Evolutionary conservation across 1,139 yeast genomes (phyloP).

Genomic region (Kodamaea alishanica): DNA sequence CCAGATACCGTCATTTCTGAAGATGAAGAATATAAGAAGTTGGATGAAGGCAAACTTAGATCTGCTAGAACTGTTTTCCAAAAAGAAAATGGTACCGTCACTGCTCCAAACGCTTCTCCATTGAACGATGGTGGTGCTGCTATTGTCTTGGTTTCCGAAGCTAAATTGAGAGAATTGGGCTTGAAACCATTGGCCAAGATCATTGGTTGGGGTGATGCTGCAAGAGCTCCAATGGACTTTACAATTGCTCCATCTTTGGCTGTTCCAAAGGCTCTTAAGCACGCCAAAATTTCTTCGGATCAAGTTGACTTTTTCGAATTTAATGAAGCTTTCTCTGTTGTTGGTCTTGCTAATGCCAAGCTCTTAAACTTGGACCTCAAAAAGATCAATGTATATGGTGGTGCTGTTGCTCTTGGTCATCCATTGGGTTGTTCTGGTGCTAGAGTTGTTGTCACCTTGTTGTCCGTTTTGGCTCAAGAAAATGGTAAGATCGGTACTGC

Average conservation of each 20-base stretch:
- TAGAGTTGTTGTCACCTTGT: conserved; percentile 81
- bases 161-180: conserved; percentile 76
- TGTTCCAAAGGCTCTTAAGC: conserved; percentile 91
- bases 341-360: conserved; percentile 86
- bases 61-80: conserved; percentile 91
- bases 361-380: conserved; percentile 59
- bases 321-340: conserved; percentile 96
- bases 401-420: conserved; percentile 97
- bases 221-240: conserved; percentile 88
- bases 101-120: conserved; percentile 95
- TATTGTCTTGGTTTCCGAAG: conserved; percentile 76
- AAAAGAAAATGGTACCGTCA: conserved; percentile 87
- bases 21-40: conserved; percentile 73
- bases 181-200: conserved; percentile 86
- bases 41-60: conserved; percentile 71
- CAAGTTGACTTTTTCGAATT: conserved; percentile 83
- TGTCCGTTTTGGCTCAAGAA: conserved; percentile 73
- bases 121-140: conserved; percentile 98
- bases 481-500: conserved; percentile 90
- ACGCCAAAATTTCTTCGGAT: conserved; percentile 58
- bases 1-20: conserved; percentile 68
- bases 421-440: conserved; percentile 99
- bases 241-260: conserved; percentile 94
- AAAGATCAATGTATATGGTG: conserved; percentile 92
- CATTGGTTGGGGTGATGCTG: conserved; percentile 97